These are phyloP conservation scores for Metrosideros polymorpha DNA, from an alignment of 441 rosid genomes.

Conservation along the genomic window DNA sequence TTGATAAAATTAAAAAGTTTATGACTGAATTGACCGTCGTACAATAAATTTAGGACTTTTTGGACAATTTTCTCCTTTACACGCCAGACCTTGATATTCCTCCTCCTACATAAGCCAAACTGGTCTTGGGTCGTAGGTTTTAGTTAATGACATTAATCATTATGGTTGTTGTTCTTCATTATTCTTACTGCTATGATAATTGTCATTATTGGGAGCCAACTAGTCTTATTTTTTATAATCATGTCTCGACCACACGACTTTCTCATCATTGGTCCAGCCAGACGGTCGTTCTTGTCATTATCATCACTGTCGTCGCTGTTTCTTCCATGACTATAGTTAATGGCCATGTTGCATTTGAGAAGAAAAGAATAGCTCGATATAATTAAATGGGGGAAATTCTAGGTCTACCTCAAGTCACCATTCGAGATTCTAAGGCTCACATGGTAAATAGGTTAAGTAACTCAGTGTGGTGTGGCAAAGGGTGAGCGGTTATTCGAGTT, in stretches of 20 bases:
- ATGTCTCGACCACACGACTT: not conserved
- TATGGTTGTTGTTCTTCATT: not conserved
- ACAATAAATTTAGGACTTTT: no score
- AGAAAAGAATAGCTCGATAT: not conserved
- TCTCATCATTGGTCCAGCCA: not conserved
- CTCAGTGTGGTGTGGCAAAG: not conserved
- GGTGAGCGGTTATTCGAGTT: not conserved
- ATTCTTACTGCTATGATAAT: not conserved
- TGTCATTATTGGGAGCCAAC: not conserved
- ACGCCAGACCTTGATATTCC: not conserved
- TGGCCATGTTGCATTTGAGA: not conserved
- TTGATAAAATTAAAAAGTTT: no score
- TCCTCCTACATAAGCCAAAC: not conserved
- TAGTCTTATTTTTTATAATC: not conserved
- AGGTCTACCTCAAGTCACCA: not conserved
- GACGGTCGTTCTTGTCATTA: not conserved
- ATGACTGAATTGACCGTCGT: no score
- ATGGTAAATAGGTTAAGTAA: not conserved
- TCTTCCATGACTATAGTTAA: not conserved
- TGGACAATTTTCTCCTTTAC: no score
- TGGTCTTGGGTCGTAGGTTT: not conserved
- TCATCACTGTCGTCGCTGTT: not conserved
- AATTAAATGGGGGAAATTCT: not conserved
- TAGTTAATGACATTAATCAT: not conserved
- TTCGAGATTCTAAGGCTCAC: not conserved